A percentile compares a stretch with the other conserved stretches of the same genome.
phyloP scores from a whole-genome alignment of 768 basidiomycete species.

The Boletus sp. region DNA sequence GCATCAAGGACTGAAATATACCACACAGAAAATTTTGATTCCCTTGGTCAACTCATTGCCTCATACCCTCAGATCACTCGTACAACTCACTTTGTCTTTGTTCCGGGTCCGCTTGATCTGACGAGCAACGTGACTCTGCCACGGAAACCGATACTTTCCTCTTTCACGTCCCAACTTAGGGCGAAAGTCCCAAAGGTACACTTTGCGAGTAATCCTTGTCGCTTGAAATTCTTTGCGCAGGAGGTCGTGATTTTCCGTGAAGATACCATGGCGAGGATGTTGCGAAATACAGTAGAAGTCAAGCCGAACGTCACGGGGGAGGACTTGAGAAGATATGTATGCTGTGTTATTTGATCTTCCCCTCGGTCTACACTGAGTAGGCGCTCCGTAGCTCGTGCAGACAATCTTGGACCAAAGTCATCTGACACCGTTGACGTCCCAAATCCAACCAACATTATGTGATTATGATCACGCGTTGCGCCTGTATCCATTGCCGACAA shows the following conservation, averaged over 20 bases:
- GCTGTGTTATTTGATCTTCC: constrained; percentile 26
- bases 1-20: constrained; percentile 1
- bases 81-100: constrained; percentile 85
- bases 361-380: neutral
- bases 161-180: constrained; percentile 66
- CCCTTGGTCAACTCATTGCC: constrained; percentile 78
- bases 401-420: constrained; percentile 94
- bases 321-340: constrained; percentile 84
- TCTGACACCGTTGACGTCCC: constrained; percentile 79
- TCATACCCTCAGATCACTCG: constrained; percentile 76
- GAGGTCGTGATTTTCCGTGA: constrained; percentile 94
- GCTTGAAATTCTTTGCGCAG: constrained; percentile 92
- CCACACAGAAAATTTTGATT: constrained; percentile 80
- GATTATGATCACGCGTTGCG: constrained; percentile 92
- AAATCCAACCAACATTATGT: constrained; percentile 81
- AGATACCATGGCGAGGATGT: constrained; percentile 90
- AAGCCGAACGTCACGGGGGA: constrained; percentile 77
- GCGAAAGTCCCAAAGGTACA: constrained; percentile 74
- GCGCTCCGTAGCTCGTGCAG: constrained; percentile 74
- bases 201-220: constrained; percentile 88
- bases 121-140: constrained; percentile 79
- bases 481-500: constrained; percentile 90
- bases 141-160: constrained; percentile 73
- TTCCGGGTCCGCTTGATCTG: constrained; percentile 92
- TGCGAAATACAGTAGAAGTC: constrained; percentile 86